Percentiles rank a stretch among this genome's conserved stretches.
These are phyloP conservation scores for Chrysanthemum lavandulifolium DNA, from an alignment of 129 eudicot species.

Conservation along the genomic window DNA sequence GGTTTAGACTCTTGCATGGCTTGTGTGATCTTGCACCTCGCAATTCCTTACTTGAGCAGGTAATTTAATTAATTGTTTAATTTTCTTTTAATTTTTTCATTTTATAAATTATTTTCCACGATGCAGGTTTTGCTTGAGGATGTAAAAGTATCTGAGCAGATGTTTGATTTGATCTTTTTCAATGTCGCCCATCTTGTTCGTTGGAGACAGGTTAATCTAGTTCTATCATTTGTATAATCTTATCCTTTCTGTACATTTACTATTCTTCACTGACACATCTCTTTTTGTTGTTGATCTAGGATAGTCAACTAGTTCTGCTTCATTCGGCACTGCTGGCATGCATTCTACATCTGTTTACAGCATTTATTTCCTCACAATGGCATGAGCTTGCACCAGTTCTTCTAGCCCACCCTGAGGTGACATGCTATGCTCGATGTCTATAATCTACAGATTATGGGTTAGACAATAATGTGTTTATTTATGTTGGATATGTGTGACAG, in stretches of 20 bases:
- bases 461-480: slow-evolving; percentile 12
- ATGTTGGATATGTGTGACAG: slow-evolving; percentile 49
- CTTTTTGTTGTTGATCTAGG: slow-evolving; percentile 43
- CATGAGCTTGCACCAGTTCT: slow-evolving; percentile 75
- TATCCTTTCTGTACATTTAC: neutral
- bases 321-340: slow-evolving; percentile 78
- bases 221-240: slow-evolving; percentile 7
- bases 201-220: slow-evolving; percentile 51
- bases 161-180: slow-evolving; percentile 75
- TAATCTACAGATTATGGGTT: neutral
- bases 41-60: slow-evolving; percentile 74
- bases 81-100: neutral
- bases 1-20: slow-evolving; percentile 62
- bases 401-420: slow-evolving; percentile 78
- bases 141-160: slow-evolving; percentile 68
- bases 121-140: slow-evolving; percentile 88
- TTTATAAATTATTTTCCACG: slow-evolving; percentile 10
- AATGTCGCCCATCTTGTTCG: slow-evolving; percentile 44
- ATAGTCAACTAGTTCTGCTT: slow-evolving; percentile 47
- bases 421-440: slow-evolving; percentile 3
- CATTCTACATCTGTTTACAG: slow-evolving; percentile 65
- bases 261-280: slow-evolving; percentile 9
- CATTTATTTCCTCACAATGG: slow-evolving; percentile 71
- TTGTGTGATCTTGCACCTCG: slow-evolving; percentile 78
- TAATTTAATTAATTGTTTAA: slow-evolving; percentile 20